Evolutionary conservation across 108 stramenopile species (phyloP).

Genomic region (Cyclotella atomus): DNA sequence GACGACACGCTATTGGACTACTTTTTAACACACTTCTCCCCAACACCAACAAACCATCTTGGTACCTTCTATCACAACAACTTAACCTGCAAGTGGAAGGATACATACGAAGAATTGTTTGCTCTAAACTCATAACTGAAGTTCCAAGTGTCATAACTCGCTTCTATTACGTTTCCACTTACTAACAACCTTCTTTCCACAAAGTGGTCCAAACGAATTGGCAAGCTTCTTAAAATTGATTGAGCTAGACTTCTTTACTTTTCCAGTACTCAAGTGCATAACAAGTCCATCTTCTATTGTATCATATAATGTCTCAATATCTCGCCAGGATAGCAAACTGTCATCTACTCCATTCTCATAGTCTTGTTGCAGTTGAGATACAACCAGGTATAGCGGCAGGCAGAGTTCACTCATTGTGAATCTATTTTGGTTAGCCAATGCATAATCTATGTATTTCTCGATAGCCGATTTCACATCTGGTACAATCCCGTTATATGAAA

Average conservation of each 20-base stretch:
- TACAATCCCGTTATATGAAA: not conserved
- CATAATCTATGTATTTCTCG: slow-evolving; percentile 41
- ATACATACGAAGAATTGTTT: slow-evolving; percentile 32
- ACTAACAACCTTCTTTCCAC: slow-evolving; percentile 54
- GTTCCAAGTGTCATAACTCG: slow-evolving; percentile 53
- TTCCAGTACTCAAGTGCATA: slow-evolving; percentile 26
- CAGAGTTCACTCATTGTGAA: slow-evolving; percentile 43
- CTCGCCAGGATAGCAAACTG: slow-evolving; percentile 6
- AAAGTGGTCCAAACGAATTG: slow-evolving; percentile 46
- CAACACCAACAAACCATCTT: no score
- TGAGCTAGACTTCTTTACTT: slow-evolving; percentile 18
- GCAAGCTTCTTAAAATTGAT: slow-evolving; percentile 51
- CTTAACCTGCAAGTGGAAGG: no score
- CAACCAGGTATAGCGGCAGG: slow-evolving; percentile 51
- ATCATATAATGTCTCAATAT: slow-evolving; percentile 9
- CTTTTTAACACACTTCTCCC: no score
- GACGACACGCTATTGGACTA: no score
- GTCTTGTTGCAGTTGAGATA: slow-evolving; percentile 54
- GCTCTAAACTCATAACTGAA: no score
- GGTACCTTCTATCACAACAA: no score
- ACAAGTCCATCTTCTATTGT: slow-evolving; percentile 20
- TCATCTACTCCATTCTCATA: slow-evolving; percentile 38
- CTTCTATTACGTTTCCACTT: slow-evolving; percentile 64
- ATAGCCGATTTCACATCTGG: slow-evolving; percentile 6
- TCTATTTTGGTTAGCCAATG: slow-evolving; percentile 9